Evolutionary conservation across 345 rosid genomes (phyloP), one percentile per base, ranked within the genome.

Genomic region (Linum tenue): DNA sequence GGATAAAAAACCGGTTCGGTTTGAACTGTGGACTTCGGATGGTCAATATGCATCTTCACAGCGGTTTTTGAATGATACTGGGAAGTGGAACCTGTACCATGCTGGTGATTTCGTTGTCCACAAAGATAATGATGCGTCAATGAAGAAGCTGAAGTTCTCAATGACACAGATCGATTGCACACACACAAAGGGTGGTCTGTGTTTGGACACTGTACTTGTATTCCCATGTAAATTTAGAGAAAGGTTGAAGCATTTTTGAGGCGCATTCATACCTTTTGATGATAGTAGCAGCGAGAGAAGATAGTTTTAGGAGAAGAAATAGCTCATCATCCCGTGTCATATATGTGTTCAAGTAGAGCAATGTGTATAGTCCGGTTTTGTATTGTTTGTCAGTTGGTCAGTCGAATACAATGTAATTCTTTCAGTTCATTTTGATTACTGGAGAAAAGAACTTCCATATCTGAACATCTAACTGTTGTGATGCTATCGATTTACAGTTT

Each of bases 171-270:
- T 92, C 38, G 96, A 92, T 71, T 92, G 98, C 69, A 92, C 98
- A 44, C 98, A 89, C 78, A 83, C 95, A 11, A 92, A 92, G 80
- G 98, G 98, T 12, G 98, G 98, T n/a, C 73, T 92, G 4, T 84
- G 92, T 64, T 64, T 92, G 50, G 98, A 92, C 70, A 72, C 81
- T 60, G 86, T 87, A 61, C 72, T 85, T 59, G 73, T 92, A 12
- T 76, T 76, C 60, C 98, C 98, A 2, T 73, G 74, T 73, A 78
- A 69, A 42, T 16, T 63, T 60, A 79, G 55, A 55, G 77, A 81
- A 78, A 75, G 73, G 60, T 69, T 88, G 60, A 77, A 60, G 80
- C 83, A 65, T 70, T 72, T 83, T 88, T 88, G 59, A 43, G 8
- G 53, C 53, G 53, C 53, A 15, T 48, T 5, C 53, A 48, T 48